Evolutionary conservation across 2,329 filamentous ascomycete species (phyloP), one percentile per base, ranked within the genome.

Genomic region (Botrytis hyacinthi): DNA sequence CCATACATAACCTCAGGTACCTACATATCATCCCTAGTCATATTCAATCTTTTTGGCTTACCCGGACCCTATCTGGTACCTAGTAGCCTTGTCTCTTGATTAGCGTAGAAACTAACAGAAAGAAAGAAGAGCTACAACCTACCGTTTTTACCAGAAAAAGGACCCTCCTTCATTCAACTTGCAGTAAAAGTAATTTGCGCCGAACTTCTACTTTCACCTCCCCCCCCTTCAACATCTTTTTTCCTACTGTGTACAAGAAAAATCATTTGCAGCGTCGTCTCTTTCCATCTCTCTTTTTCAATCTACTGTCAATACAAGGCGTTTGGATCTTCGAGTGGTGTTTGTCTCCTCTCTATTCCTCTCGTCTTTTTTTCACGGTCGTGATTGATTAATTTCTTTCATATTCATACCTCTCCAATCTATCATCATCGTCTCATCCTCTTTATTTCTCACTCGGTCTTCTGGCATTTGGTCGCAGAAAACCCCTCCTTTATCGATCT

Each of bases 321-420:
- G 71, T 72, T 76, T 76, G 78, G 78, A 78, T 78, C 78, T 78
- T 75, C 76, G 78, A 80, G 79, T 76, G 76, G 76, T 77, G 75
- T 78, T 81, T 78, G 71, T 74, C 74, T 78, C 79, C 77, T 75
- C 76, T 78, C 73, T 75, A 61, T 77, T 77, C 74, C 75, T 79
- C 72, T 79, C 77, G 75, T 79, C 75, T 73, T 76, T 77, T 75
- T 40, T 73, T 76, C 40, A 8, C n/a, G 73, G 74, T 75, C 71
- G 71, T 62, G 57, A 62, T 73, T 70, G 59, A 51, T 42, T 77
- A 67, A 75, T 73, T 77, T 78, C 72, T 78, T 79, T 77, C 75
- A 70, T 79, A 79, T 69, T 51, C 46, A 35, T 63, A 60, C 76
- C 70, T 75, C 73, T 60, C 78, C 72, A 74, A 75, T 74, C 68